Percentiles rank a stretch among this genome's conserved stretches.
These are phyloP conservation scores for Exophiala sp. DNA, from an alignment of 2,329 filamentous ascomycete species.

Conservation along the genomic window DNA sequence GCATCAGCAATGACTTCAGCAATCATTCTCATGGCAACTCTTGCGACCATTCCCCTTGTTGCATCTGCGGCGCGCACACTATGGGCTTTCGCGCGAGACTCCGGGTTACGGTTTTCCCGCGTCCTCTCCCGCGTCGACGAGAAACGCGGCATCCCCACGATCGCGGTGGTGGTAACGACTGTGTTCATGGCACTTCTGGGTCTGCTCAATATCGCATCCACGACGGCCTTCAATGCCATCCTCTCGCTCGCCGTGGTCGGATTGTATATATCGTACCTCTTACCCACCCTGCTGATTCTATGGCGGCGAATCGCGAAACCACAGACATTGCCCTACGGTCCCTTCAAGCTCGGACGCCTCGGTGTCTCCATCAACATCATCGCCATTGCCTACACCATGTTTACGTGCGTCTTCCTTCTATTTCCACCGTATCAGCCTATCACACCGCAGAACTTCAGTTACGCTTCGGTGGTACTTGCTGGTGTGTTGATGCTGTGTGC, in stretches of 20 bases:
- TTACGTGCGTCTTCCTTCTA: constrained; percentile 50
- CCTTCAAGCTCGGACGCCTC: constrained; percentile 46
- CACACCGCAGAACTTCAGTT: constrained; percentile 37
- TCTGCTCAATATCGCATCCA: constrained; percentile 35
- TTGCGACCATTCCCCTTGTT: background rate
- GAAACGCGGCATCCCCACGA: constrained; percentile 40
- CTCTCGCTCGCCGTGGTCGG: constrained; percentile 51
- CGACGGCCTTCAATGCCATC: constrained; percentile 53
- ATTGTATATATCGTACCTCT: constrained; percentile 47
- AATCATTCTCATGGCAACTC: background rate
- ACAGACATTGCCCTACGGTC: constrained; percentile 37
- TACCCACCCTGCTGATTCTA: constrained; percentile 46
- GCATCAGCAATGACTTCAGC: constrained; percentile 41
- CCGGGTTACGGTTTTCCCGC: constrained; percentile 8
- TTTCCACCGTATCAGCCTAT: constrained; percentile 41
- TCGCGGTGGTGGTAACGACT: constrained; percentile 48
- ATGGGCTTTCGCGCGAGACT: constrained; percentile 25
- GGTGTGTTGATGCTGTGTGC: constrained; percentile 35
- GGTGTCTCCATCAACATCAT: constrained; percentile 45
- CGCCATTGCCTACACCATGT: constrained; percentile 46
- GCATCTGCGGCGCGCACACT: constrained; percentile 40
- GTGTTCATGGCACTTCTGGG: constrained; percentile 46
- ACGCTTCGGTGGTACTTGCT: constrained; percentile 38
- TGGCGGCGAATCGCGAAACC: constrained; percentile 41
- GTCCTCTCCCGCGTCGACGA: constrained; percentile 9